Percentiles rank a stretch among this genome's conserved stretches.
Conservation (phyloP, 1,284 basidiomycete genomes). For the Tylopilus microsporus region DNA sequence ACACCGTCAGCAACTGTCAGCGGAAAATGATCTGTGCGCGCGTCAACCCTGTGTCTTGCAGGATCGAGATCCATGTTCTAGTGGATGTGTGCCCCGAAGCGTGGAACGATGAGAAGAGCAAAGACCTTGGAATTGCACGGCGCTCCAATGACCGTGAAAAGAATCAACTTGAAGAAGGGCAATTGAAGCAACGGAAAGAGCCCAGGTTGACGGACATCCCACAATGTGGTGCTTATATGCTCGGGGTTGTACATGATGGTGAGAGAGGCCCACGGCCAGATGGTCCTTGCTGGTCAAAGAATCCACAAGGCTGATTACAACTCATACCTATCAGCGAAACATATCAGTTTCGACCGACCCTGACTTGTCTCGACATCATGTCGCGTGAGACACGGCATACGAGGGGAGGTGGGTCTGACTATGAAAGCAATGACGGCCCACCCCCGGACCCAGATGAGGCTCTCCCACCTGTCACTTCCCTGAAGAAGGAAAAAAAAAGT, state of each 20-base stretch:
- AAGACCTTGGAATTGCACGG: conserved; percentile 58
- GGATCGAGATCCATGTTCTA: conserved; percentile 72
- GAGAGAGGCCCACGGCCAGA: conserved; percentile 16
- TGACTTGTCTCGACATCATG: conserved; percentile 71
- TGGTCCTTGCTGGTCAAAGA: conserved; percentile 12
- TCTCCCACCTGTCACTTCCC: conserved; percentile 38
- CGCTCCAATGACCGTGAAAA: conserved; percentile 69
- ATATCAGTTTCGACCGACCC: conserved; percentile 72
- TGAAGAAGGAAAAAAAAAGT: conserved; percentile 57
- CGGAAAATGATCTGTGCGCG: conserved; percentile 74
- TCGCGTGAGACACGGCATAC: conserved; percentile 56
- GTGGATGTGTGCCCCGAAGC: conserved; percentile 71
- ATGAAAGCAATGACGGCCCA: conserved; percentile 71
- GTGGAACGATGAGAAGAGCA: conserved; percentile 66
- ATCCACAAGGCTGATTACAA: conserved; percentile 58
- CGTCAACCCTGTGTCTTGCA: conserved; percentile 55
- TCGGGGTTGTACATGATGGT: conserved; percentile 72
- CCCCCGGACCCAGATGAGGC: conserved; percentile 75
- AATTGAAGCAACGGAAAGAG: conserved; percentile 49
- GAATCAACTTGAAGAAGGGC: conserved; percentile 48
- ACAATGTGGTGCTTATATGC: conserved; percentile 60
- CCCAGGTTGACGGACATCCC: conserved; percentile 62
- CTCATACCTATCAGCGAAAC: conserved; percentile 73
- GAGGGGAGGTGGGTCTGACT: conserved; percentile 49
- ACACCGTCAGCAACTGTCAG: conserved; percentile 69